These are phyloP conservation scores for Protostelium mycophagum DNA, from an alignment of 78 protist genomes.

Conservation along the genomic window DNA sequence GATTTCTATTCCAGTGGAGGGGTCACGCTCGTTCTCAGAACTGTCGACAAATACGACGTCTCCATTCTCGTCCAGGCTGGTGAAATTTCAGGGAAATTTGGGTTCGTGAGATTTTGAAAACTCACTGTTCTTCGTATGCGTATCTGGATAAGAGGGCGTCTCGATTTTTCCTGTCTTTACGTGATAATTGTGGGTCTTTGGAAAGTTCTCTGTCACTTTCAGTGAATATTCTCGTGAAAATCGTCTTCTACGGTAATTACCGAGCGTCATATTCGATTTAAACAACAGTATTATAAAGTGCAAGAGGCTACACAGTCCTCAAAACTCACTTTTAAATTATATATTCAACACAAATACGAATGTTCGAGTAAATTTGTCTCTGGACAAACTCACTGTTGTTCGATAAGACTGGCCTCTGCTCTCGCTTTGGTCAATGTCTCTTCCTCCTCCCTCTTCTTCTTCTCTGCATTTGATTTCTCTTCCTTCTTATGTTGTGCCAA, in stretches of 20 bases:
- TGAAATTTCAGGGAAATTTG: not conserved
- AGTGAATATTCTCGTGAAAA: too few species aligned
- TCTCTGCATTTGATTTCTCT: not conserved
- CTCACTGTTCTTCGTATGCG: not conserved
- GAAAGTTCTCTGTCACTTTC: not conserved
- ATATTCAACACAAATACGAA: too few species aligned
- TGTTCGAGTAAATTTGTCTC: too few species aligned
- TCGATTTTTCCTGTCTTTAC: not conserved
- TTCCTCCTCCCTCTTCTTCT: not conserved
- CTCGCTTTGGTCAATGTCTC: not conserved
- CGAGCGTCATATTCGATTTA: too few species aligned
- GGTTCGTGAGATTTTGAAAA: too few species aligned
- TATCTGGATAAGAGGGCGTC: not conserved
- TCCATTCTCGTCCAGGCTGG: not conserved
- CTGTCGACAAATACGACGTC: not conserved
- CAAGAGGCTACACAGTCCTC: too few species aligned
- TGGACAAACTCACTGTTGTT: not conserved
- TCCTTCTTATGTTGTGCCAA: not conserved
- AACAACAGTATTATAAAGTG: too few species aligned
- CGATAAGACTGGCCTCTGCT: not conserved
- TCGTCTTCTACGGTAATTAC: too few species aligned
- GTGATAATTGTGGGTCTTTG: not conserved
- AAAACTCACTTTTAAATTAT: too few species aligned
- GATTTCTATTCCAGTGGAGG: not conserved
- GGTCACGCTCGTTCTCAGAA: not conserved